Evolutionary conservation across 352 stramenopile species (phyloP).

Genomic region (Aphanomyces invadans): DNA sequence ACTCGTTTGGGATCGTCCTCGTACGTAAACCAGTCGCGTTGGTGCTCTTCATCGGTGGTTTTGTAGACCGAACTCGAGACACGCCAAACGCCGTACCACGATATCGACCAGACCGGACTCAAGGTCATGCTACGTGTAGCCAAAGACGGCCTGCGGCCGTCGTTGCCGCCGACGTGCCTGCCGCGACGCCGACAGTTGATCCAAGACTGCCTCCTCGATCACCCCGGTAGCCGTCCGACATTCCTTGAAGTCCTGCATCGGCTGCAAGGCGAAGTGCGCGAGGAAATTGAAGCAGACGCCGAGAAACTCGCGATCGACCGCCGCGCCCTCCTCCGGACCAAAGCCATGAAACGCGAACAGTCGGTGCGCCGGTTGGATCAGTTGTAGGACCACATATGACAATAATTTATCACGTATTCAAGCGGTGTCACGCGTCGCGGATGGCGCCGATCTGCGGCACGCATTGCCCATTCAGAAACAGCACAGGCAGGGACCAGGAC

Average conservation of each 20-base stretch:
- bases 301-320: constrained; percentile 31
- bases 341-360: constrained; percentile 20
- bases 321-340: constrained; percentile 25
- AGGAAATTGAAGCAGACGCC: constrained; percentile 62
- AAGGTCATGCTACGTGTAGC: constrained; percentile 78
- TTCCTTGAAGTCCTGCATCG: constrained; percentile 67
- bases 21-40: neutral
- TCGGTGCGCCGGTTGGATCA: constrained; percentile 7
- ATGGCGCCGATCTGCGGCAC: neutral
- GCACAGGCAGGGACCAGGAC: neutral
- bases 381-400: neutral
- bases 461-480: neutral
- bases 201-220: constrained; percentile 58
- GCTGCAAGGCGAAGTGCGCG: constrained; percentile 66
- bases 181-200: constrained; percentile 57
- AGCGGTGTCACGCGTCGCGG: neutral
- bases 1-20: constrained; percentile 84
- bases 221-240: constrained; percentile 45
- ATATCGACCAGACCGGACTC: constrained; percentile 57
- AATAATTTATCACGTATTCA: neutral
- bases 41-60: too few relatives aligned
- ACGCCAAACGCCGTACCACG: constrained; percentile 72
- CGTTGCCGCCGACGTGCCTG: constrained; percentile 53
- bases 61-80: constrained; percentile 71
- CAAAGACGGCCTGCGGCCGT: constrained; percentile 59